A percentile compares a stretch with the other conserved stretches of the same genome.
Conservation (phyloP, 2,329 filamentous ascomycete species). For the Pezicula neosporulosa region DNA sequence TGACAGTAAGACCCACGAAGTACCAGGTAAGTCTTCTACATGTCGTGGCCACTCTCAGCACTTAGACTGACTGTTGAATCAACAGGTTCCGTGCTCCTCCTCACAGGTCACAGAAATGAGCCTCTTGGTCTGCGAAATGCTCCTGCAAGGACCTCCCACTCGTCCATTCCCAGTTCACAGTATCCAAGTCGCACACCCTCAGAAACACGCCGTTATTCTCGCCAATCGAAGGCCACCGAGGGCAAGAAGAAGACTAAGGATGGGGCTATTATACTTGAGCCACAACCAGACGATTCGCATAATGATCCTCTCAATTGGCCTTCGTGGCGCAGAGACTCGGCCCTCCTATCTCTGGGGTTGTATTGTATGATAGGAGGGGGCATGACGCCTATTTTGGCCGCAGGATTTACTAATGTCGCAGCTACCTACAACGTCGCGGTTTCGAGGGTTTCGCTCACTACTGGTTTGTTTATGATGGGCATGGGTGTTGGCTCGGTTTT, state of each 20-base stretch:
- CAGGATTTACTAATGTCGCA: conserved; percentile 82
- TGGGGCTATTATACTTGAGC: conserved; percentile 81
- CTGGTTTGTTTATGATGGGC: conserved; percentile 92
- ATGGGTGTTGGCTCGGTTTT: conserved; percentile 81
- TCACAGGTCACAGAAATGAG: conserved; percentile 53
- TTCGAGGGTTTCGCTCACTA: conserved; percentile 77
- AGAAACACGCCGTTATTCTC: conserved; percentile 11
- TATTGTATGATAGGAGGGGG: conserved; percentile 93
- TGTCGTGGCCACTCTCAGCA: not conserved
- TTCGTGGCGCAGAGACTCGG: conserved; percentile 72
- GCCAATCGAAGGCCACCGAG: conserved; percentile 11
- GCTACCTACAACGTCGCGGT: conserved; percentile 61
- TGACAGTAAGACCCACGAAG: conserved; percentile 76
- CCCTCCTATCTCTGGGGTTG: conserved; percentile 78
- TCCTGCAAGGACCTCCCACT: conserved; percentile 54
- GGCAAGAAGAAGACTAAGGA: conserved; percentile 75
- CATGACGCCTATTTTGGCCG: conserved; percentile 85
- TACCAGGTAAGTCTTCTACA: conserved; percentile 61
- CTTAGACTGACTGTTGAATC: conserved; percentile 5
- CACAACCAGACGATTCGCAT: conserved; percentile 83
- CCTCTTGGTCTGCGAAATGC: conserved; percentile 56
- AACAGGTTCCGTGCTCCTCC: conserved; percentile 54
- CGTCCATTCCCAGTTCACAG: conserved; percentile 34
- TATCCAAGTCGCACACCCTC: conserved; percentile 5
- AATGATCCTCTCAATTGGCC: conserved; percentile 97